Evolutionary conservation across 805 yeast genomes (phyloP), one percentile per base, ranked within the genome.

Genomic region (Teunomyces barrocoloradensis): DNA sequence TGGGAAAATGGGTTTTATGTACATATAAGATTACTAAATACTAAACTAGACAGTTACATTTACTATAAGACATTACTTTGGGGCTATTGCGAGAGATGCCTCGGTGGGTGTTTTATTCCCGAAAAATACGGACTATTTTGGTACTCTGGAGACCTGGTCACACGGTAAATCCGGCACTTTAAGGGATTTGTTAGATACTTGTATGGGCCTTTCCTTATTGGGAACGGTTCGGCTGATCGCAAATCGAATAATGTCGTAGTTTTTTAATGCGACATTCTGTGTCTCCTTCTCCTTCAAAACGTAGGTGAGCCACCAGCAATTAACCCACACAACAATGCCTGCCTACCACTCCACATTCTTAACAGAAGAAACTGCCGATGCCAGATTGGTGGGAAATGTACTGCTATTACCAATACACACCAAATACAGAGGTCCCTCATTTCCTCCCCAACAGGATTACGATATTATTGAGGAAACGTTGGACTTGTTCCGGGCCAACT

Each of bases 401-500:
- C 88, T 87, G 4, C 69, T 94, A n/a, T 70, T 91, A 47, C 97
- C 99, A 32, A 73, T 94, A 50, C 84, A 84, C 59, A 85, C 98
- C 9, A 81, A 80, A 56, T 85, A 80, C 66, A 79, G 96, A 56
- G 98, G 99, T 4, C 98, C 99, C 7, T 85, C 96, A 1, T 89
- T 84, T 65, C 75, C 76, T 3, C 92, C 95, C 5, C 75, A 79
- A 13, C 80, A 81, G 48, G 77, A 71, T 38, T 92, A 91, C 64
- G 99, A 94, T 69, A 87, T 94, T 48, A 79, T 88, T 48, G 99
- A 94, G 65, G 99, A 94, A 66, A 78, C 84, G 23, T 71, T 94
- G 46, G 98, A 94, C 67, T 76, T 94, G 46, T 94, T 94, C 69
- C 78, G 99, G 55, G 97, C 97, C 58, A 94, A 94, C 68, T 87